These are phyloP conservation scores for Pleurotus pulmonarius DNA, from an alignment of 768 basidiomycete genomes.

Conservation along the genomic window DNA sequence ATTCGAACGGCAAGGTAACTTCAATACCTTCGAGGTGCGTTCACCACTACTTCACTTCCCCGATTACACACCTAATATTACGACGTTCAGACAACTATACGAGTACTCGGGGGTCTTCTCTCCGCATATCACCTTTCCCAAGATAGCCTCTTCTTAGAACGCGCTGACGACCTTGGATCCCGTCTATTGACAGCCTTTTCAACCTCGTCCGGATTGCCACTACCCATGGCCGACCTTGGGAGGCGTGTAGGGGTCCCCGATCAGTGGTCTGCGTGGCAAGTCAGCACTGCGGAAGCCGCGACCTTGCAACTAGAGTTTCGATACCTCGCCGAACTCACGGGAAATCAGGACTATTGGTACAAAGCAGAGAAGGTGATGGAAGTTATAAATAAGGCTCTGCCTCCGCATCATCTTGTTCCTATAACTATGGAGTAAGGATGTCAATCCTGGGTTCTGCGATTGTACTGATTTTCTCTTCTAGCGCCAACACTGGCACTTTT, in stretches of 20 bases:
- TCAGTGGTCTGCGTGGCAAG: conserved; percentile 53
- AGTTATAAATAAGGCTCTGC: conserved; percentile 46
- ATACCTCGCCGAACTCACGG: conserved; percentile 80
- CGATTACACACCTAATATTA: background rate
- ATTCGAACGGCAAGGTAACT: conserved; percentile 77
- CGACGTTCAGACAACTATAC: conserved; percentile 77
- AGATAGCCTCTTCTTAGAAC: conserved; percentile 64
- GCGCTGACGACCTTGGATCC: conserved; percentile 80
- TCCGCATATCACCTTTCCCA: conserved; percentile 79
- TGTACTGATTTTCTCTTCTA: conserved; percentile 6
- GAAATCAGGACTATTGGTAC: conserved; percentile 76
- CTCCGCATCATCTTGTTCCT: conserved; percentile 58
- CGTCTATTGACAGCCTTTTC: conserved; percentile 83
- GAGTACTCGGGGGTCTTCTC: conserved; percentile 86
- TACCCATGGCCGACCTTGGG: conserved; percentile 73
- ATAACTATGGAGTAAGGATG: conserved; percentile 62
- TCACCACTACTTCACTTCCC: background rate
- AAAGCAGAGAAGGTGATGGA: conserved; percentile 75
- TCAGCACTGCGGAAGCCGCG: conserved; percentile 80
- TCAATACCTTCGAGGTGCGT: conserved; percentile 89
- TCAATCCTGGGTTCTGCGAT: background rate
- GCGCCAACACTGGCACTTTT: conserved; percentile 18
- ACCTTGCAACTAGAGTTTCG: conserved; percentile 90
- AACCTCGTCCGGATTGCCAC: conserved; percentile 76
- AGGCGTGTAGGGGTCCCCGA: conserved; percentile 57